Percentiles rank a stretch among this genome's conserved stretches.
Conservation (phyloP, 148 eudicot species). For the Fallopia convolvulus region DNA sequence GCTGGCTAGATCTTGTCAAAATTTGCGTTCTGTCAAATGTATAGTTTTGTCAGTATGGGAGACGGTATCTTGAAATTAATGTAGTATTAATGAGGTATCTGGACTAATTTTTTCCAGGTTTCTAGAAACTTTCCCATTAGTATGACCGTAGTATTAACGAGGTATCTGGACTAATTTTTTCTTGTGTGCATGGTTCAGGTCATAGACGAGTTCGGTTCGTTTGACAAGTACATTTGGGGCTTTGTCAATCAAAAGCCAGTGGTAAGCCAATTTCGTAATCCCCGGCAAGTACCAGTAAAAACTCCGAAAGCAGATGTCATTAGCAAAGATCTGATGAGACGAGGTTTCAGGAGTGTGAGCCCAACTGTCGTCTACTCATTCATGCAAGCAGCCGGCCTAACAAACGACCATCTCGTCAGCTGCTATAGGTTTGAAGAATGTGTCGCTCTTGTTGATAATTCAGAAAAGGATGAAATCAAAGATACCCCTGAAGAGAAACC, state of each 20-base stretch:
- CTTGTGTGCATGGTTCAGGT: slow-evolving; percentile 25
- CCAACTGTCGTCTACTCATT: slow-evolving; percentile 51
- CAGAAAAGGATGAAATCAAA: slow-evolving; percentile 15
- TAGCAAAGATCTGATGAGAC: slow-evolving; percentile 45
- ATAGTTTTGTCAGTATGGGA: neutral
- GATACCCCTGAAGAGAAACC: slow-evolving; percentile 20
- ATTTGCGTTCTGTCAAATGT: neutral
- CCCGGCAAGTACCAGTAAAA: slow-evolving; percentile 47
- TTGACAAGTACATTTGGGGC: slow-evolving; percentile 57
- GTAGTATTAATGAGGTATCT: neutral
- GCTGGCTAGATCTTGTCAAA: neutral
- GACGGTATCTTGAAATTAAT: neutral
- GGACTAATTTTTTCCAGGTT: neutral
- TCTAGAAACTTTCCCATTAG: neutral
- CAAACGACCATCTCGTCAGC: slow-evolving; percentile 47
- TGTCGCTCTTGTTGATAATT: slow-evolving; percentile 4
- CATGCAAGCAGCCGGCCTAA: slow-evolving; percentile 58
- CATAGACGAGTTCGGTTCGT: slow-evolving; percentile 41
- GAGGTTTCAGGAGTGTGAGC: slow-evolving; percentile 50
- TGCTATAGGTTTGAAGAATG: slow-evolving; percentile 48
- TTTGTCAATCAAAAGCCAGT: slow-evolving; percentile 37
- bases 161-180: no score
- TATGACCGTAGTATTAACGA: neutral
- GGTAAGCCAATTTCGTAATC: slow-evolving; percentile 32
- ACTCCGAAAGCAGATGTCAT: slow-evolving; percentile 49